These are phyloP conservation scores for Thalassia testudinum DNA, from an alignment of 116 monocot genomes.

Conservation along the genomic window DNA sequence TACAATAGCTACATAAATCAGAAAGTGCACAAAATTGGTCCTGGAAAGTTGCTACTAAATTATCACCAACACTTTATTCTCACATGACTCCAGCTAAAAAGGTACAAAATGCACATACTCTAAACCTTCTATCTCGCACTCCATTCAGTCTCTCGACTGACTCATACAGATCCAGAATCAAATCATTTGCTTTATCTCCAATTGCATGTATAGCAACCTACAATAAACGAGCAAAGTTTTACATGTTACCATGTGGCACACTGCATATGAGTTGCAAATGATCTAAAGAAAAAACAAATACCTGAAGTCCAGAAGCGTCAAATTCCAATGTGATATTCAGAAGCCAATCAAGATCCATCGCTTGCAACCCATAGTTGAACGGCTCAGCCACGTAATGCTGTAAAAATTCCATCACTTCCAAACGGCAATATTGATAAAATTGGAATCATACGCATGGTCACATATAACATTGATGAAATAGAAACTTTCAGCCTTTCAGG, in stretches of 20 bases:
- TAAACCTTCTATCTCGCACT: constrained; percentile 64
- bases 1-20: too few relatives aligned
- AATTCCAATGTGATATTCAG: constrained; percentile 45
- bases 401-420: background rate
- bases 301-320: constrained; percentile 79
- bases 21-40: too few relatives aligned
- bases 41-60: too few relatives aligned
- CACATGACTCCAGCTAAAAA: background rate
- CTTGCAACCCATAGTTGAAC: constrained; percentile 57
- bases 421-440: too few relatives aligned
- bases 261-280: background rate
- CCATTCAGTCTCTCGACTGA: constrained; percentile 42
- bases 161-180: constrained; percentile 61
- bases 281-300: constrained; percentile 4
- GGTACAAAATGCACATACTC: constrained; percentile 31
- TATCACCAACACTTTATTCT: too few relatives aligned
- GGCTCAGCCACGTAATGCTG: constrained; percentile 71
- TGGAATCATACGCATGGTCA: too few relatives aligned
- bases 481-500: too few relatives aligned
- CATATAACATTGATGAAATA: too few relatives aligned
- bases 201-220: constrained; percentile 98
- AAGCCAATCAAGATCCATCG: constrained; percentile 56
- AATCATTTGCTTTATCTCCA: constrained; percentile 94
- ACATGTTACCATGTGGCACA: background rate
- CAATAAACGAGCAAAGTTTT: background rate